phyloP scores from a whole-genome alignment of 371 early-diverging fungal species.

The Syncephalis plumigaleata region DNA sequence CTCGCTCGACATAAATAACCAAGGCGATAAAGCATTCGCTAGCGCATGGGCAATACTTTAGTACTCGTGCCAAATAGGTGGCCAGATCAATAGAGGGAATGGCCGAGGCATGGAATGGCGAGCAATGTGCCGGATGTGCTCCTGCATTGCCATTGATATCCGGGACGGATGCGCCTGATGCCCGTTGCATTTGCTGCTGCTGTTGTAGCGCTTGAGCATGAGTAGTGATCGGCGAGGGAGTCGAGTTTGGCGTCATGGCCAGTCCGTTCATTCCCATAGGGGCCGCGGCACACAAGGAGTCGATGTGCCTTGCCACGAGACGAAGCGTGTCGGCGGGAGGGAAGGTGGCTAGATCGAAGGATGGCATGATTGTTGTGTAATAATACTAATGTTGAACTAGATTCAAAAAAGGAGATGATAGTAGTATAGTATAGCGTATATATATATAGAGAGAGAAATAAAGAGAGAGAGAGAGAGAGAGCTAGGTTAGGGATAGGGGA shows the following conservation, averaged over 20 bases:
- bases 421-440: too few relatives aligned
- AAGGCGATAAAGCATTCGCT: slow-evolving; percentile 73
- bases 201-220: slow-evolving; percentile 3
- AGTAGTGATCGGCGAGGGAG: too few relatives aligned
- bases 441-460: too few relatives aligned
- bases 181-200: slow-evolving; percentile 14
- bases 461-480: too few relatives aligned
- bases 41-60: slow-evolving; percentile 79
- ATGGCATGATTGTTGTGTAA: slow-evolving; percentile 12
- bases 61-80: slow-evolving; percentile 66
- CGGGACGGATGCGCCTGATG: slow-evolving; percentile 6
- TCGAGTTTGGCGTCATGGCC: too few relatives aligned
- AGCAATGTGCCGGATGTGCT: slow-evolving; percentile 14
- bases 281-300: slow-evolving; percentile 34
- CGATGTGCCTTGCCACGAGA: slow-evolving; percentile 36
- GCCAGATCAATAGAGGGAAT: slow-evolving; percentile 73
- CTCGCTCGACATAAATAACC: slow-evolving; percentile 70
- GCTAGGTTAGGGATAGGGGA: too few relatives aligned
- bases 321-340: slow-evolving; percentile 43
- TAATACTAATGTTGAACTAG: too few relatives aligned
- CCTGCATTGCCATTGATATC: background rate
- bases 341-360: slow-evolving; percentile 31
- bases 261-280: slow-evolving; percentile 11
- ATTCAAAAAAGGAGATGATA: too few relatives aligned
- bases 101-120: slow-evolving; percentile 71